Base-by-base conservation (phyloP, 192 early-diverging fungal genomes). In the Linnemannia hyalina region DNA sequence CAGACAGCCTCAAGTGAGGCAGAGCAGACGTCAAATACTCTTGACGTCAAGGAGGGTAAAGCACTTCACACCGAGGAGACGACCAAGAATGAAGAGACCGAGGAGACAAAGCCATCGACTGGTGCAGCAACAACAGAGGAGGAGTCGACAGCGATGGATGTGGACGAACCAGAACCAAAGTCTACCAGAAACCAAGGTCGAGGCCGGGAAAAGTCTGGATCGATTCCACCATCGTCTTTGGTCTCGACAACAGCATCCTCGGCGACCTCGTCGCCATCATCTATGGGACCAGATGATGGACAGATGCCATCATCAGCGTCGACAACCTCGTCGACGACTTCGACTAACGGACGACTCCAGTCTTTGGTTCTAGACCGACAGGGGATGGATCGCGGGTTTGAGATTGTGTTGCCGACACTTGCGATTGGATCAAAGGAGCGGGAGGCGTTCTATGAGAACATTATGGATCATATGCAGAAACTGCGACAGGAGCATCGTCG, bases 401-500 rank as follows among this genome's bases (percentile, higher is more conserved):
- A 74, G 16, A 70, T 81, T 73, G 84, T 86, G 5, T 49, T 86
- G 20, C 84, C 84, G 5, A 86, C 75, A 23, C 72, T 86, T 16
- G 71, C 84, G n/a, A 80, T 86, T 22, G 84, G 84, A 78, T 86
- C 84, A 47, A 86, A 86, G 57, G 84, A 86, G 42, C 84, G 84
- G 16, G 84, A 86, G 54, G 84, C 79, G 10, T 80, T 86, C 42
- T 86, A 86, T 60, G 84, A 86, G 63, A 75, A 42, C 11, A 78
- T 75, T n/a, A 86, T 86, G 84, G 84, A 86, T 35, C 84, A 81
- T 15, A 76, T 86, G 20, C 84, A 81, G 38, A 86, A 63, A 70
- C 65, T 86, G 41, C 44, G 76, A 18, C 74, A 77, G 55, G 84
- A 86, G 52, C 84, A 86, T 41, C 84, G 84, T 41, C 69, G 80